Evolutionary conservation across 164 flowering plant genomes (phyloP).

Genomic region (Magnolia sinica): DNA sequence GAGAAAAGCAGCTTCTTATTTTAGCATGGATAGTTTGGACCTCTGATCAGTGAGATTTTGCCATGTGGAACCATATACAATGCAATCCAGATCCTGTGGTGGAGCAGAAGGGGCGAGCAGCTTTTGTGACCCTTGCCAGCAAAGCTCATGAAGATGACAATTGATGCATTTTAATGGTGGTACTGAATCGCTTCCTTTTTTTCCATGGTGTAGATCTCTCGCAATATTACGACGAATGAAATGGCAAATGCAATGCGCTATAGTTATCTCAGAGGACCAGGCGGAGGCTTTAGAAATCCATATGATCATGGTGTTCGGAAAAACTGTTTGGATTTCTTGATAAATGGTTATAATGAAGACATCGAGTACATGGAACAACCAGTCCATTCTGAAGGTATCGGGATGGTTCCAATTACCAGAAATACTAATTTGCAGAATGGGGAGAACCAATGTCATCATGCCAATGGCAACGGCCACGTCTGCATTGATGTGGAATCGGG

Average conservation of each 20-base stretch:
- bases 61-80: too few relatives aligned
- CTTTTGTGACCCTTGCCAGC: too few relatives aligned
- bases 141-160: too few relatives aligned
- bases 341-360: conserved; percentile 88
- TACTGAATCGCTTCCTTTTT: background rate
- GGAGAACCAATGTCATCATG: conserved; percentile 39
- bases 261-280: conserved; percentile 78
- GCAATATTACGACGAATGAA: conserved; percentile 90
- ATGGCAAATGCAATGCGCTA: conserved; percentile 86
- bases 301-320: conserved; percentile 73
- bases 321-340: conserved; percentile 80
- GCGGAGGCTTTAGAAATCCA: conserved; percentile 81
- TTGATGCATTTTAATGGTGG: background rate
- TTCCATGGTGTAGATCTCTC: conserved; percentile 56
- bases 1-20: too few relatives aligned
- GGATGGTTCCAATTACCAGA: conserved; percentile 54
- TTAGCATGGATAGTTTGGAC: too few relatives aligned
- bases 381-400: conserved; percentile 51
- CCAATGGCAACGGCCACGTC: conserved; percentile 56
- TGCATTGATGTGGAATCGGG: conserved; percentile 42
- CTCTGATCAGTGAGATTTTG: too few relatives aligned
- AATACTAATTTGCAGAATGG: conserved; percentile 50
- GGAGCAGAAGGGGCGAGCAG: too few relatives aligned
- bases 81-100: too few relatives aligned
- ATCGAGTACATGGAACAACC: conserved; percentile 41